Conservation (phyloP, 73 alveolate genomes). For the Paramecium tetraurelia region DNA sequence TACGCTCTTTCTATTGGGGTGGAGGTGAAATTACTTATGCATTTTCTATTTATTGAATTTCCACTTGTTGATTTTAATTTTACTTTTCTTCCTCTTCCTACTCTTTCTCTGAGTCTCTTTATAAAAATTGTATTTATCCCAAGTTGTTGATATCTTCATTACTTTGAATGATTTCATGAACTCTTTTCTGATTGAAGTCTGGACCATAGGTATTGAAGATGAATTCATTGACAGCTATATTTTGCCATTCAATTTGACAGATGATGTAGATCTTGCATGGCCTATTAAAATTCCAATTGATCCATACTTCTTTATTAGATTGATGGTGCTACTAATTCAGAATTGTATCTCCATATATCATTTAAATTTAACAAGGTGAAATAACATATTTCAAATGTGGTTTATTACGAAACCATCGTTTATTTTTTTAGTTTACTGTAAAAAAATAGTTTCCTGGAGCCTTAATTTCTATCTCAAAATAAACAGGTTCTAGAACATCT, state of each 20-base stretch:
- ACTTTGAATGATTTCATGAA: background rate
- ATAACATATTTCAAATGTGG: background rate
- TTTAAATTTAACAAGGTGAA: background rate
- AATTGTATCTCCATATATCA: background rate
- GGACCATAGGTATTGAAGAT: background rate
- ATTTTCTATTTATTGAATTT: background rate
- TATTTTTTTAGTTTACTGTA: background rate
- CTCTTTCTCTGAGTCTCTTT: background rate
- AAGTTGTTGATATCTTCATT: background rate
- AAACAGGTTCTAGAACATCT: background rate
- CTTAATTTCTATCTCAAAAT: background rate
- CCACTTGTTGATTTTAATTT: background rate
- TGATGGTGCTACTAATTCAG: background rate
- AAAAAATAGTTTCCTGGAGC: background rate
- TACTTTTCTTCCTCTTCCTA: background rate
- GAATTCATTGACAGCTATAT: background rate
- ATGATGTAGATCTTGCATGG: background rate
- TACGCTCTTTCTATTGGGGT: background rate
- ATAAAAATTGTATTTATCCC: background rate
- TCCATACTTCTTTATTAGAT: conserved; percentile 20
- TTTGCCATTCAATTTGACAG: background rate
- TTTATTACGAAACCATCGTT: conserved; percentile 3
- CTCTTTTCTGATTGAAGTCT: background rate
- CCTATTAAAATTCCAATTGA: background rate
- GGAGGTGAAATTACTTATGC: background rate